Evolutionary conservation across 2,329 filamentous ascomycete species (phyloP).

Genomic region (Microcyclospora pomicola): DNA sequence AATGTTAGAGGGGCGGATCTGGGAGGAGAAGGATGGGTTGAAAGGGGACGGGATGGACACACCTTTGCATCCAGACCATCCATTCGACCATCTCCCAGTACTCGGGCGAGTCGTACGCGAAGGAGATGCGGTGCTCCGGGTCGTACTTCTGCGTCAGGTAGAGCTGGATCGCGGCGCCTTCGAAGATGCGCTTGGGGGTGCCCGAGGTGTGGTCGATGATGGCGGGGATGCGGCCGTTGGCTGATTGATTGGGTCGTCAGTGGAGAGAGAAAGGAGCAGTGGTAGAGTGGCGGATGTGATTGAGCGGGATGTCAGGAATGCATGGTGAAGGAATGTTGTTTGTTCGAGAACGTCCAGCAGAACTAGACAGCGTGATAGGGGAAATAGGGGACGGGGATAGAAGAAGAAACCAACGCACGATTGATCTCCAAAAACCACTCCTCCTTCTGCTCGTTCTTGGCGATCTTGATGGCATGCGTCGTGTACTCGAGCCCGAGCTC

Average conservation of each 20-base stretch:
- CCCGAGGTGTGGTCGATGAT: constrained; percentile 26
- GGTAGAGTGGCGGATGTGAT: too few relatives aligned
- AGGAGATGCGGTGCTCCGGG: constrained; percentile 26
- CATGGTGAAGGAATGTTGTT: too few relatives aligned
- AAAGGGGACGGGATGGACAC: too few relatives aligned
- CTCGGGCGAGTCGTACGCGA: constrained; percentile 26
- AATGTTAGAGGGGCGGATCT: too few relatives aligned
- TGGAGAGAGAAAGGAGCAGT: neutral
- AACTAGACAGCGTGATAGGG: too few relatives aligned
- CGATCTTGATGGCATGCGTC: constrained; percentile 28
- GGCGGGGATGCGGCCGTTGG: constrained; percentile 37
- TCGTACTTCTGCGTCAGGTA: constrained; percentile 35
- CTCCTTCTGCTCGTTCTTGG: constrained; percentile 32
- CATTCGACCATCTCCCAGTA: constrained; percentile 33
- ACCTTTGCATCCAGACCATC: constrained; percentile 33
- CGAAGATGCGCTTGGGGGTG: constrained; percentile 24
- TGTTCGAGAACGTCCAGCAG: too few relatives aligned
- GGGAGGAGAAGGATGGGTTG: too few relatives aligned
- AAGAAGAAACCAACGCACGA: constrained; percentile 12
- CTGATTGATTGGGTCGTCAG: constrained; percentile 3
- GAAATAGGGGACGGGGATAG: neutral
- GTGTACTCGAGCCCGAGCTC: constrained; percentile 21
- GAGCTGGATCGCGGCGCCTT: constrained; percentile 32
- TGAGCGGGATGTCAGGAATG: too few relatives aligned
- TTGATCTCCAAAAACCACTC: constrained; percentile 34